Percentiles rank a stretch among this genome's conserved stretches.
phyloP scores from a whole-genome alignment of 176 grass and related monocot species.

The Dendrocalamus sinicus region DNA sequence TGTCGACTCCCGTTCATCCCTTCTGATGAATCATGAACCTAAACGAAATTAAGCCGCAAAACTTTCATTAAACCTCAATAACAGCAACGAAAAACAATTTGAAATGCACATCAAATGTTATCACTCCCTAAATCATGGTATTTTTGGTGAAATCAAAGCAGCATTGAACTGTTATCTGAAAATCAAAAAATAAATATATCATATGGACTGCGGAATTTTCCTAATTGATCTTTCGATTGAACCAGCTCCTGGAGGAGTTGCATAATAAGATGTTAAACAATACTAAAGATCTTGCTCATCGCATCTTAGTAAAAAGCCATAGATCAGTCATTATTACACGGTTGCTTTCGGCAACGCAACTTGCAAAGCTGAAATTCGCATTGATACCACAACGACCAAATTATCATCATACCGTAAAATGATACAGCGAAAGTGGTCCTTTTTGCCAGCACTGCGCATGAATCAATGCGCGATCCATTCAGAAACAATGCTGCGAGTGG shows the following conservation, averaged over 20 bases:
- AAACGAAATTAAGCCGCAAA: conserved; percentile 27
- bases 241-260: neutral
- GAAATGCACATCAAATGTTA: neutral
- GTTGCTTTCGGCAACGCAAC: neutral
- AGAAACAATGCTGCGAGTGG: neutral
- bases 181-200: neutral
- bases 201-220: neutral
- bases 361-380: conserved; percentile 36
- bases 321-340: neutral
- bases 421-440: conserved; percentile 19
- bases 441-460: conserved; percentile 17
- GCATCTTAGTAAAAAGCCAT: neutral
- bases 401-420: conserved; percentile 25
- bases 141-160: conserved; percentile 13
- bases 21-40: conserved; percentile 52
- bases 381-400: conserved; percentile 26
- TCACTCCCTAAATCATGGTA: neutral
- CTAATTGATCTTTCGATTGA: conserved; percentile 11
- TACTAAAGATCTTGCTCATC: conserved; percentile 36
- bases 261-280: conserved; percentile 12
- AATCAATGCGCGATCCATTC: conserved; percentile 20
- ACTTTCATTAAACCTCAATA: neutral
- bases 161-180: neutral
- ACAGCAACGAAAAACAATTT: neutral
- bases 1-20: conserved; percentile 69